Evolutionary conservation across 179 eudicot species (phyloP), one percentile per base, ranked within the genome.

Genomic region (Actinidia arguta): DNA sequence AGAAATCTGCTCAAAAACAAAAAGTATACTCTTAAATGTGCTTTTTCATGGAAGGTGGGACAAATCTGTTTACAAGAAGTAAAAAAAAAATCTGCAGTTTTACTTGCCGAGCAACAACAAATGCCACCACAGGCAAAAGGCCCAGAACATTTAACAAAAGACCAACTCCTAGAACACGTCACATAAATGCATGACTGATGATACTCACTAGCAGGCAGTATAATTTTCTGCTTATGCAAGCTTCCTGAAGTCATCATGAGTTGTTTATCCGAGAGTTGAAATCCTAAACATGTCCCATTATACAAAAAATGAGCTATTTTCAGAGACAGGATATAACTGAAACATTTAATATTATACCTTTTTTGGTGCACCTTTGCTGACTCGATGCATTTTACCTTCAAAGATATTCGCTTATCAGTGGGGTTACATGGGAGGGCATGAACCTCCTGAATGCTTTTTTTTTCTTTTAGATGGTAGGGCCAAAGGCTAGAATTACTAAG

Each of bases 171-270:
- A 80, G 95, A 89, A 27, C 95, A 88, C 16, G 93, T 92, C 18
- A 92, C 93, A 44, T 91, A 92, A 66, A 92, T 92, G 95, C 95
- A 83, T 92, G 94, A 83, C 95, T 92, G 64, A 92, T 81, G 54
- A 85, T 92, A 84, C 93, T 91, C 83, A 92, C 95, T 92, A 91
- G 95, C 82, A 92, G 93, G 83, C 91, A 92, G n/a, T n/a, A n/a
- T n/a, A n/a, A n/a, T n/a, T n/a, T 61, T 89, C 75, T 47, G 95
- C 95, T 25, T 92, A 91, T 17, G 92, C 93, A 78, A 92, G 93
- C 89, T 90, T 92, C 61, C 80, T 82, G 84, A 78, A 84, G 63
- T 82, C 78, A 66, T 79, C 84, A 20, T 18, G 76, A 63, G 88
- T 83, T 25, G 87, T 76, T 78, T 82, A 82, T 61, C 85, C 68